A percentile compares a stretch with the other conserved stretches of the same genome.
phyloP scores from a whole-genome alignment of 768 basidiomycete species.

The Saitozyma podzolica region DNA sequence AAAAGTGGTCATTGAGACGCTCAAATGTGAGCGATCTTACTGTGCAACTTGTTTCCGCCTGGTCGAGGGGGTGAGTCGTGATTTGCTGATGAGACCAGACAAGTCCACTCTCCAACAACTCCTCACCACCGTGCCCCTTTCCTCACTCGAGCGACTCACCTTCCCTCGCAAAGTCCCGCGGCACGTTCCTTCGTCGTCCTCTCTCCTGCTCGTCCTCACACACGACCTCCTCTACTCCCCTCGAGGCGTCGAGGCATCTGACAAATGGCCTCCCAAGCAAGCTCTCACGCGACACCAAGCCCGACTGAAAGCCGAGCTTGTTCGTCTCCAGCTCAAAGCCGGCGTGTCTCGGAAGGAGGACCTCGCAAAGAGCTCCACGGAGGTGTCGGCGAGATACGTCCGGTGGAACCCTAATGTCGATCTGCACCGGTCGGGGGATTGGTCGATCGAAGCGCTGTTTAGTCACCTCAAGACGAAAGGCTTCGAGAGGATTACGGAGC shows the following conservation, averaged over 20 bases:
- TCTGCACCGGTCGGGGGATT: slow-evolving; percentile 27
- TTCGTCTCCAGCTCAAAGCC: slow-evolving; percentile 53
- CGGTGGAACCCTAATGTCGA: slow-evolving; percentile 50
- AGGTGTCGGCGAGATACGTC: slow-evolving; percentile 53
- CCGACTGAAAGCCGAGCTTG: slow-evolving; percentile 79
- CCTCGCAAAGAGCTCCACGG: slow-evolving; percentile 39
- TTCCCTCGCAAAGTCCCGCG: slow-evolving; percentile 56
- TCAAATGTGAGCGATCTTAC: slow-evolving; percentile 70
- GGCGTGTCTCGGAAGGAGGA: slow-evolving; percentile 46
- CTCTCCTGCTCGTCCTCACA: slow-evolving; percentile 79
- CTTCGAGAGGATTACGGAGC: slow-evolving; percentile 17
- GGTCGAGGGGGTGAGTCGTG: too few relatives aligned
- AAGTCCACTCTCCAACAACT: slow-evolving; percentile 72
- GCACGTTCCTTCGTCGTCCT: slow-evolving; percentile 57
- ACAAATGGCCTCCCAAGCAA: slow-evolving; percentile 81
- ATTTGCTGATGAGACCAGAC: slow-evolving; percentile 59
- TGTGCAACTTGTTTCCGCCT: not conserved
- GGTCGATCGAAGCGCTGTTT: slow-evolving; percentile 12
- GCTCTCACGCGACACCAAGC: slow-evolving; percentile 86
- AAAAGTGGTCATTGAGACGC: slow-evolving; percentile 80
- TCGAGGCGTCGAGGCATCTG: slow-evolving; percentile 78
- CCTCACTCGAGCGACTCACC: slow-evolving; percentile 72
- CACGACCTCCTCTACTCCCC: slow-evolving; percentile 83
- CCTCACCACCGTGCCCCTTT: slow-evolving; percentile 66
- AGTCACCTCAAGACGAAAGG: slow-evolving; percentile 16